phyloP scores from a whole-genome alignment of 495 filamentous ascomycete genomes.

The Aspergillus egyptiacus region DNA sequence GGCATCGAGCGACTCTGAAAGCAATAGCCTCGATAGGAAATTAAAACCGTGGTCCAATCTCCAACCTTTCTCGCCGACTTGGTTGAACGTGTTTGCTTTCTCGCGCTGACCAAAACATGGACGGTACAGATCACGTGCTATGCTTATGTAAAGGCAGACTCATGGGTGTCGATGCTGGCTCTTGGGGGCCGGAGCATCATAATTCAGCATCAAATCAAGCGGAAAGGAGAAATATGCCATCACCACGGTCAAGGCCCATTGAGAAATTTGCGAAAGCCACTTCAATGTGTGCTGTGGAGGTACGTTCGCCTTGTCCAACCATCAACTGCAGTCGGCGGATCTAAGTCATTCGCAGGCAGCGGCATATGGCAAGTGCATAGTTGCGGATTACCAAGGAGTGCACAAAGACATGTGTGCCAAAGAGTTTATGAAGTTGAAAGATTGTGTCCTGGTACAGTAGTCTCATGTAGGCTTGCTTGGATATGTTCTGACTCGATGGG shows the following conservation, averaged over 20 bases:
- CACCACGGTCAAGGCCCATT: slow-evolving; percentile 57
- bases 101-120: slow-evolving; percentile 16
- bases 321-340: not conserved
- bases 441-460: slow-evolving; percentile 74
- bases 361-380: slow-evolving; percentile 86
- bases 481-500: slow-evolving; percentile 3
- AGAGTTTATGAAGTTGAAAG: slow-evolving; percentile 80
- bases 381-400: slow-evolving; percentile 84
- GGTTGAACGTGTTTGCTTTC: slow-evolving; percentile 11
- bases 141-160: slow-evolving; percentile 12
- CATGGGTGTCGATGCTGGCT: too few species aligned
- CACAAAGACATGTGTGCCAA: slow-evolving; percentile 84
- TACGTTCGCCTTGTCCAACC: slow-evolving; percentile 28
- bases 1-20: not conserved
- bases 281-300: slow-evolving; percentile 78
- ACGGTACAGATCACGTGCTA: slow-evolving; percentile 14
- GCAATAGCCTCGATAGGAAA: not conserved
- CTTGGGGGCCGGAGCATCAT: not conserved
- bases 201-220: not conserved
- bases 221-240: slow-evolving; percentile 11
- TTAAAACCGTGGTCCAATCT: not conserved
- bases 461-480: not conserved
- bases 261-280: slow-evolving; percentile 81
- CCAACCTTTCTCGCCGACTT: slow-evolving; percentile 5
- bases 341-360: slow-evolving; percentile 53